Percentiles rank a stretch among this genome's conserved stretches.
These are phyloP conservation scores for Ashbya aceris DNA, from an alignment of 1,139 yeast species.

Conservation along the genomic window DNA sequence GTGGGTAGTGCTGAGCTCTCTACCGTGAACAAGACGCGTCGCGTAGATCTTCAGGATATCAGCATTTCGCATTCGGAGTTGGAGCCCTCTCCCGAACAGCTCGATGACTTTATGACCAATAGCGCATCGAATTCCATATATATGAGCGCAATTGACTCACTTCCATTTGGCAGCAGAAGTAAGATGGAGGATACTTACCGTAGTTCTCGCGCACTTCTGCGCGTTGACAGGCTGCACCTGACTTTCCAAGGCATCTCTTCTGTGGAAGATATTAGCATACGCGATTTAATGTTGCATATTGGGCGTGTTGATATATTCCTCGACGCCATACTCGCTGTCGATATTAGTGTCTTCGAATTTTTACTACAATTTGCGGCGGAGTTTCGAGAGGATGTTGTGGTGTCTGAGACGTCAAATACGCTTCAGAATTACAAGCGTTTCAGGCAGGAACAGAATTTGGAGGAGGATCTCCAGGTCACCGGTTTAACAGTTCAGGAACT, in stretches of 20 bases:
- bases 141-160: conserved; percentile 65
- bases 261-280: conserved; percentile 35
- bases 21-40: conserved; percentile 11
- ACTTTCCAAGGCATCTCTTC: conserved; percentile 45
- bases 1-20: conserved; percentile 13
- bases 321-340: conserved; percentile 9
- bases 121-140: conserved; percentile 66
- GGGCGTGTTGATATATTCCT: conserved; percentile 11
- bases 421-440: conserved; percentile 18
- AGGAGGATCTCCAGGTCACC: conserved; percentile 8
- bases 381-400: background rate
- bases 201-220: conserved; percentile 11
- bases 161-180: conserved; percentile 14
- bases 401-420: background rate
- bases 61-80: background rate
- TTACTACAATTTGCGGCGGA: background rate
- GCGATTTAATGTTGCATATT: conserved; percentile 12
- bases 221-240: conserved; percentile 33
- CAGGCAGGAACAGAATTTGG: conserved; percentile 18
- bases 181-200: conserved; percentile 9
- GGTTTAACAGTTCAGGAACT: conserved; percentile 7
- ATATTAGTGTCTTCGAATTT: conserved; percentile 8
- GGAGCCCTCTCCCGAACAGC: conserved; percentile 9
- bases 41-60: conserved; percentile 1
- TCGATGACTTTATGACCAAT: conserved; percentile 58